Conservation (phyloP, 139 green algal species). For the Chlamydomonas incerta region DNA sequence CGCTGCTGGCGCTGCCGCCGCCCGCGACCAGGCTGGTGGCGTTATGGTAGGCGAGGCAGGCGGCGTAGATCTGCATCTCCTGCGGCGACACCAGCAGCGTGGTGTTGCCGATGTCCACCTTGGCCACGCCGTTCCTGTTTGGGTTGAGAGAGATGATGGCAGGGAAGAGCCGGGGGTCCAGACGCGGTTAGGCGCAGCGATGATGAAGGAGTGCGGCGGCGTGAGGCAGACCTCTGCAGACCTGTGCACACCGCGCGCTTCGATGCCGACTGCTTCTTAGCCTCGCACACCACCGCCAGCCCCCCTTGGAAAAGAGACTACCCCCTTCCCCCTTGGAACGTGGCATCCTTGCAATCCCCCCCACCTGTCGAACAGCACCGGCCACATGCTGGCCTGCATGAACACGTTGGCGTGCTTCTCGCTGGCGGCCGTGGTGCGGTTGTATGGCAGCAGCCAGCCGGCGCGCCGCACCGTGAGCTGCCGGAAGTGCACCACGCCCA, state of each 20-base stretch:
- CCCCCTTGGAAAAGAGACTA: too few species aligned
- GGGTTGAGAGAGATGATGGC: not conserved
- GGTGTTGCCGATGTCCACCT: not conserved
- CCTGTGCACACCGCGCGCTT: too few species aligned
- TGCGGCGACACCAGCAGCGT: not conserved
- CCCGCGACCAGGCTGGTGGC: not conserved
- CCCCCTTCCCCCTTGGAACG: too few species aligned
- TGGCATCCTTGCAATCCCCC: too few species aligned
- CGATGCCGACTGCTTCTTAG: too few species aligned
- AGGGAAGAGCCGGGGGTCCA: too few species aligned
- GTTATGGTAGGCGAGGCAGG: not conserved
- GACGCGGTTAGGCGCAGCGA: too few species aligned
- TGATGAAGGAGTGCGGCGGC: too few species aligned
- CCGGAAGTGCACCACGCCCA: not conserved
- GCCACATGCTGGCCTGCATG: conserved; percentile 24
- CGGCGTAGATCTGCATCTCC: not conserved
- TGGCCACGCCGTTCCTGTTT: not conserved
- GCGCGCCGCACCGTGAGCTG: not conserved
- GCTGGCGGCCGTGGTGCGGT: not conserved
- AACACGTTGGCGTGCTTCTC: not conserved
- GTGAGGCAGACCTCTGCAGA: too few species aligned
- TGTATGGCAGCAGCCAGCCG: conserved; percentile 2
- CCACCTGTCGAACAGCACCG: not conserved
- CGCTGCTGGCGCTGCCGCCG: too few species aligned
- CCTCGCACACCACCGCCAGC: too few species aligned